Base-by-base conservation (phyloP, 345 rosid genomes). In the Salix suchowensis region DNA sequence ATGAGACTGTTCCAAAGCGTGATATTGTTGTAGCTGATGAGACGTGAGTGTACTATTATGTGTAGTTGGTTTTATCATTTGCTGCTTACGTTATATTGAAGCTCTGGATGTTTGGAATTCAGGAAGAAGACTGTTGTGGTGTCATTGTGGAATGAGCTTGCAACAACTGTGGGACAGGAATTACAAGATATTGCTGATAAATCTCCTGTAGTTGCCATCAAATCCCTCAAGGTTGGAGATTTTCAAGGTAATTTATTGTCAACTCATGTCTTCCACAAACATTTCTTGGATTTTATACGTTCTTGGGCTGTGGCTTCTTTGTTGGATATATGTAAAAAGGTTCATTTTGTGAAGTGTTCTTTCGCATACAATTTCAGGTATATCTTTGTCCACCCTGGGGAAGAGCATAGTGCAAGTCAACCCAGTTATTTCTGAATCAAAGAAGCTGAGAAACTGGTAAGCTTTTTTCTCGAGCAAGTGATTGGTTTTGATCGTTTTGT, bases 171-270 rank as follows among this genome's bases (percentile, higher is more conserved):
- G 15, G 97, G 98, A 30, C 96, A 93, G 80, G 91, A 93, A 44
- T 84, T 91, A 80, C 87, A 91, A 23, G 93, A 93, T 74, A 71
- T 74, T 71, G 90, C 89, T 83, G 92, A 88, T 80, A 79, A 82
- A 79, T 89, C 87, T 0, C 97, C 98, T 5, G 73, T 90, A 39
- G 88, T 95, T 69, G 97, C 98, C 24, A 83, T 95, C 52, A 93
- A 95, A 86, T 86, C 92, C 64, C 90, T 95, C n/a, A 93, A 77
- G 82, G 97, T 91, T 75, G 89, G 97, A 52, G 98, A 95, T 42
- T 95, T 92, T 82, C 97, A 92, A 91, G 98, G 98, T 95, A 87
- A 66, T 28, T 12, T 70, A 10, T 5, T n/a, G 6, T 44, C 61
- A 19, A 39, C 11, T 23, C 12, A 37, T 18, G 50, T 44, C 50